Evolutionary conservation across 768 basidiomycete species (phyloP), one percentile per base, ranked within the genome.

Genomic region (Psilocybe tampanensis): DNA sequence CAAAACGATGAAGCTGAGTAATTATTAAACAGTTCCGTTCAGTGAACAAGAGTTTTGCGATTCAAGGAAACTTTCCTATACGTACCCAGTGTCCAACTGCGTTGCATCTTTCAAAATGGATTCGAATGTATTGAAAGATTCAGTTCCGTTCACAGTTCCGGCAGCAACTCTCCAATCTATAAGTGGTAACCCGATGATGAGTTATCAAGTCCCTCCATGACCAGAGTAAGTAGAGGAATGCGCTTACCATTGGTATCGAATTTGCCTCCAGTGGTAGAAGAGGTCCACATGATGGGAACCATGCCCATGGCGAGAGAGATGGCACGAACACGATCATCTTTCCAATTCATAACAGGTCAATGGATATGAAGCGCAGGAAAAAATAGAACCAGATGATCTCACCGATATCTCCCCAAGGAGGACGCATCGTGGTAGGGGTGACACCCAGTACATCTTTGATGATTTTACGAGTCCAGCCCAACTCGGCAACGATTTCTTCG

Each of bases 271-370:
- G 67, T 66, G 44, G 85, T 81, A 11, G 82, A 79, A 11, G 79
- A 76, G 26, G 93, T 92, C 95, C 95, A 98, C 69, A 96, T 89
- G 66, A 97, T 86, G 23, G 96, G 92, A 12, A 86, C 76, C 73
- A 98, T 74, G 44, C 94, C 94, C 95, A 98, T 96, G 26, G 94
- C 92, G 52, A 92, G 70, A 18, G 87, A 76, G 69, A 98, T 94
- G 39, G 89, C 90, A 60, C 96, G 90, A 44, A 98, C 94, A 64
- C 95, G 93, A 74, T 94, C 90, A 70, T 98, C 95, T 84, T 47
- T 45, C 22, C 5, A 29, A n/a, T n/a, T n/a, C n/a, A n/a, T n/a
- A n/a, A n/a, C n/a, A 21, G 58, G 23, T 54, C 52, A 34, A 41
- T 51, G 49, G 63, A 42, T 21, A 19, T 8, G 44, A 3, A 52